Evolutionary conservation across 2,329 filamentous ascomycete genomes (phyloP), one percentile per base, ranked within the genome.

Genomic region (Aspergillus tamarii): DNA sequence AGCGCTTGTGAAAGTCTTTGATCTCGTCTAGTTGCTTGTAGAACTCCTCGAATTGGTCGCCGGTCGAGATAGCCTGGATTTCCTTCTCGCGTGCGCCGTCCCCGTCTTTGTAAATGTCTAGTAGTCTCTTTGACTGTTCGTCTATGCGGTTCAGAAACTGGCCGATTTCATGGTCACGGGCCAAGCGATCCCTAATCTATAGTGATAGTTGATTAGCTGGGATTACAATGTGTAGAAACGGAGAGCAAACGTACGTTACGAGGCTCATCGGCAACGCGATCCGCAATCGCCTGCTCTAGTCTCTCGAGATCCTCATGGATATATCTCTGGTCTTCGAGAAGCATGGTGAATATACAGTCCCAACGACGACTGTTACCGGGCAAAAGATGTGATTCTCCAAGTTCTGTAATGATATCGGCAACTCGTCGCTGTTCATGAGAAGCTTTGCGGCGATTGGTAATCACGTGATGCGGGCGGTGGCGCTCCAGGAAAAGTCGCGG

Each of bases 261-360:
- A 53, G 94, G 94, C 68, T 98, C 93, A 69, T 97, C 93, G 66
- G 89, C 85, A 65, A 96, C 88, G 73, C 94, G 91, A 81, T 98
- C 94, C 60, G 92, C 91, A 73, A 97, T 91, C 60, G 92, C 95
- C 78, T 97, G 93, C 81, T 99, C 95, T 64, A 99, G 87, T 67
- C 95, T 90, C 85, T 99, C 95, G 57, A 99, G 83, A 80, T 99
- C 95, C 87, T 99, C 95, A 73, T 97, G 94, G 72, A 97, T 88
- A 74, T 92, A 93, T 72, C 95, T 88, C 81, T 98, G 91, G 72
- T 98, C 94, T 84, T 99, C 96, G 67, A 97, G 82, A 70, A 96
- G 83, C 93, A 97, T 88, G 43, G 50, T 78, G 71, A 52, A 41
- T 52, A 41, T 39, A 62, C 60, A 52, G 46, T 36, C 34, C 43